Evolutionary conservation across 345 rosid genomes (phyloP).

Genomic region (Abelmoschus esculentus): DNA sequence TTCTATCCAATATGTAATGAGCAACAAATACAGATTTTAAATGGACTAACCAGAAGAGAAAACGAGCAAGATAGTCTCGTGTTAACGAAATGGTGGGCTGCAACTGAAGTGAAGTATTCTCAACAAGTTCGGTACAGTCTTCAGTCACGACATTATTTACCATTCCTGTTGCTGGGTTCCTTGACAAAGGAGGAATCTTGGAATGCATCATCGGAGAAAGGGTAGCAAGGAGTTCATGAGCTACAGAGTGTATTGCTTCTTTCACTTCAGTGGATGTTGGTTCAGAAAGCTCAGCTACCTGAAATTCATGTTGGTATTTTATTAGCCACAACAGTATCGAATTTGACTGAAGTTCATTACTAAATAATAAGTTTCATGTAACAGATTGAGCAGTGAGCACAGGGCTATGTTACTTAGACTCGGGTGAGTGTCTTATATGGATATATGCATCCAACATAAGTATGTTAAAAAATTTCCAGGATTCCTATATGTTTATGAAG

Average conservation of each 20-base stretch:
- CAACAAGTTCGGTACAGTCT: slow-evolving; percentile 42
- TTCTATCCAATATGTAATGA: not conserved
- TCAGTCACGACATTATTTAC: slow-evolving; percentile 36
- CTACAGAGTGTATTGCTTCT: slow-evolving; percentile 69
- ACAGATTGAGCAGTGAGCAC: slow-evolving; percentile 1
- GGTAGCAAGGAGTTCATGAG: slow-evolving; percentile 62
- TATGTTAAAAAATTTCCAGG: too few relatives aligned
- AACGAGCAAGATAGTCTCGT: slow-evolving; percentile 89
- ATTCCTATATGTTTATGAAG: too few relatives aligned
- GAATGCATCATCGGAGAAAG: slow-evolving; percentile 54
- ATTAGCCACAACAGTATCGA: not conserved
- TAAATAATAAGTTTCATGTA: not conserved
- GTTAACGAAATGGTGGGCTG: slow-evolving; percentile 71
- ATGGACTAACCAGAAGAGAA: slow-evolving; percentile 77
- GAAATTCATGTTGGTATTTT: slow-evolving; percentile 12
- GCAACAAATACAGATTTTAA: not conserved
- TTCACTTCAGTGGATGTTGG: slow-evolving; percentile 33
- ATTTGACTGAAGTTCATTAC: not conserved
- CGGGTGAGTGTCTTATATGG: too few relatives aligned
- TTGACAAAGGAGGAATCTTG: slow-evolving; percentile 24
- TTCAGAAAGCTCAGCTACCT: slow-evolving; percentile 44
- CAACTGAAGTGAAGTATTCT: slow-evolving; percentile 76
- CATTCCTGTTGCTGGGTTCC: slow-evolving; percentile 37
- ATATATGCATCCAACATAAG: too few relatives aligned
- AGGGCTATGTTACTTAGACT: too few relatives aligned